Base-by-base conservation (phyloP, 805 yeast genomes). In the Huiozyma naganishii region DNA sequence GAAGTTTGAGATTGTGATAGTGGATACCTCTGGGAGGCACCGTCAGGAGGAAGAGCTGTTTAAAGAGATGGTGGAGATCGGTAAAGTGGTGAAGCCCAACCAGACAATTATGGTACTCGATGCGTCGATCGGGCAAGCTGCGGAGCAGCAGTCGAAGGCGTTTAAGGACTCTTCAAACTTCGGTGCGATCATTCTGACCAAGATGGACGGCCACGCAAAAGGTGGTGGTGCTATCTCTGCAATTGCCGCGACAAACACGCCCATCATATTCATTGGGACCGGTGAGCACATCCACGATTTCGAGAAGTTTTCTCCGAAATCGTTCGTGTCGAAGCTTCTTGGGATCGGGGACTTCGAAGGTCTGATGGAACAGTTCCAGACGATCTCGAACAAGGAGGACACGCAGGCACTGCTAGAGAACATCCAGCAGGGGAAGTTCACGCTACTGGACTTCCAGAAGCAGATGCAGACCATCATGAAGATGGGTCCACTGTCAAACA, bases 181-280 rank as follows among this genome's bases (percentile, higher is more conserved):
- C 58, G 98, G 98, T 55, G 88, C 97, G 27, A 90, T 90, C 50
- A 83, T 90, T 47, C 73, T 90, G 59, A 90, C 98, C 23, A 90
- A 90, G 64, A 80, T 90, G 94, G 98, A 90, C 66, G 97, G 97
- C 42, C 97, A 92, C 58, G 98, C 97, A 34, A 90, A 84, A 67
- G 98, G 98, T 63, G 98, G 98, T 68, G 98, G 98, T 71, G 98
- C 98, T 29, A 89, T 90, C 43, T 87, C 96, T 35, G 98, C 98
- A 0, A 97, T 90, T 43, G 98, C 98, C 2, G 92, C 96, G 2
- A 90, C 97, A 2, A 74, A 84, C 44, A 92, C 97, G 0, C 98
- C 98, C 6, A 83, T 90, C 52, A 85, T 84, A 7, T 90, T 90
- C 59, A 92, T 90, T 47, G 98, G 98, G 76, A 90, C 97, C 3